Percentiles rank a stretch among this genome's conserved stretches.
These are phyloP conservation scores for Penicillium sclerotigenum DNA, from an alignment of 2,329 filamentous ascomycete species.

Conservation along the genomic window DNA sequence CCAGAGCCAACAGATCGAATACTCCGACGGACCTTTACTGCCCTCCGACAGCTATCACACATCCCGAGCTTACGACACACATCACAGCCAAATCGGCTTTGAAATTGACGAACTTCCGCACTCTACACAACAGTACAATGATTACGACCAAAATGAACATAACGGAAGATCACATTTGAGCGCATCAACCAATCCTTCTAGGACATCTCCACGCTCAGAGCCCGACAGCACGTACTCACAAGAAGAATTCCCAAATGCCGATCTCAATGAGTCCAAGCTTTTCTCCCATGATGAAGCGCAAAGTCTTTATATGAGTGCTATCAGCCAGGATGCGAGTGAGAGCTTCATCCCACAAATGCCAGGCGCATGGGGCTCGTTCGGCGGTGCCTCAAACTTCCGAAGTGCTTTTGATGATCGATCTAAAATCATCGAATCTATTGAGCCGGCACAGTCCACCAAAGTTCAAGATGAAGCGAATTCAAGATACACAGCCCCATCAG, in stretches of 20 bases:
- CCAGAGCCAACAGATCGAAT: not conserved
- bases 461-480: constrained; percentile 28
- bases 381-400: constrained; percentile 9
- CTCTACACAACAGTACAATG: not conserved
- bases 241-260: constrained; percentile 28
- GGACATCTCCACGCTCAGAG: constrained; percentile 21
- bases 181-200: constrained; percentile 7
- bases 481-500: constrained; percentile 25
- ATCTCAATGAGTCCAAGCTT: constrained; percentile 47
- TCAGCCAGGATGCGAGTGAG: constrained; percentile 43
- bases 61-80: not conserved
- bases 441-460: not conserved
- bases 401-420: not conserved
- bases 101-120: not conserved
- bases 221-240: constrained; percentile 25
- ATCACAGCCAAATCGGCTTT: constrained; percentile 4
- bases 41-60: not conserved
- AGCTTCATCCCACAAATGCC: constrained; percentile 39
- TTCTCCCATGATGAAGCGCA: constrained; percentile 51
- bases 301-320: constrained; percentile 55
- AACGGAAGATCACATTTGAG: constrained; percentile 1
- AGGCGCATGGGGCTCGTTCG: constrained; percentile 42
- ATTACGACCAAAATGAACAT: constrained; percentile 1
- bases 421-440: not conserved
- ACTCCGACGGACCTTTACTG: not conserved